Evolutionary conservation across 352 stramenopile species (phyloP), one percentile per base, ranked within the genome.

Genomic region (Phytophthora citricola): DNA sequence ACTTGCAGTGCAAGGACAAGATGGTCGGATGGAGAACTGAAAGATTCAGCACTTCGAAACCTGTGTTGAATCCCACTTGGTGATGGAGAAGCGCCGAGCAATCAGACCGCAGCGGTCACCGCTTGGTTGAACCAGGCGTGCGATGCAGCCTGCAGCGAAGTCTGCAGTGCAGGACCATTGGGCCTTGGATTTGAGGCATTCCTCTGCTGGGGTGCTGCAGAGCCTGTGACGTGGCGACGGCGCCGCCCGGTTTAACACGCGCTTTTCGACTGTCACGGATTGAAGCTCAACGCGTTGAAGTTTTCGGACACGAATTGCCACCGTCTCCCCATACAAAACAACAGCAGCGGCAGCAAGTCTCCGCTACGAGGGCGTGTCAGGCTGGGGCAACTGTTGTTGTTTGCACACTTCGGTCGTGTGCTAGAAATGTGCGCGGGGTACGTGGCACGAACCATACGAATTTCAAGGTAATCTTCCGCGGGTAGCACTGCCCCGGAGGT

Each of bases 221-320:
- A 55, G 39, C 58, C 17, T 66, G 58, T 66, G 58, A 61, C 58
- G 58, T 66, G 58, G 58, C 58, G n/a, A 66, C 14, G 1, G 6
- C 11, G 31, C 22, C 40, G 58, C 15, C 48, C 46, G 57, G 36
- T 58, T 66, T 60, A 66, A 66, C 45, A 52, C 40, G 8, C 46
- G 45, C 56, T 6, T 32, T 53, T 46, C 40, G 58, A 61, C 40
- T 47, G 47, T 40, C 47, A 59, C 40, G 46, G 38, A 58, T 58
- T 65, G 47, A 58, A 54, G 57, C 48, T 66, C 50, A 61, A 60
- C 38, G 51, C 50, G 50, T 67, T 67, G 59, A 67, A 62, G 50
- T 53, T 66, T 45, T 46, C 49, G 38, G 29, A 26, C 36, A 22
- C 47, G 47, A 66, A 54, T 60, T 66, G 58, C 48, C 34, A 17